Evolutionary conservation across 768 basidiomycete genomes (phyloP), one percentile per base, ranked within the genome.

Genomic region (Favolaschia claudopus): DNA sequence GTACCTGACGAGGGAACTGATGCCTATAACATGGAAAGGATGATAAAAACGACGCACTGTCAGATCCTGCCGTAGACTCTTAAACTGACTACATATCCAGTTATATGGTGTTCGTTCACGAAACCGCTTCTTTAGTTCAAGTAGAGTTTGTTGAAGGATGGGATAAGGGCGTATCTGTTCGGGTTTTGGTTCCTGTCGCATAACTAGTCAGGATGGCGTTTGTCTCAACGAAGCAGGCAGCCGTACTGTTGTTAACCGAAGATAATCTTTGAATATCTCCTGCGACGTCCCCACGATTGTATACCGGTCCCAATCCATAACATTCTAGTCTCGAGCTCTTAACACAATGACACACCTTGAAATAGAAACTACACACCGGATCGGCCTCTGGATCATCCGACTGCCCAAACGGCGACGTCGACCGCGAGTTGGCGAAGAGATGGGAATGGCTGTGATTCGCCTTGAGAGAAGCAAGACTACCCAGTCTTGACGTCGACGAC

Each of bases 81-180:
- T 99, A 79, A 99, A 94, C 74, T 99, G 97, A 69, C 92, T 97
- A 72, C 96, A 95, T 70, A 98, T 93, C 89, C 94, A 99, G 55
- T 84, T 76, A 69, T 98, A 97, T 0, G 80, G 74, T 15, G 73
- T 72, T 70, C 91, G 92, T 64, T 90, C 83, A 67, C 87, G 83
- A 95, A 96, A 99, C 57, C 89, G 89, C 51, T 81, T 82, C 76
- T 97, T 99, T 46, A 99, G 83, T 67, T 95, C 89, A 40, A 83
- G 74, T 42, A 99, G 83, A 8, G 97, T 97, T 74, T 89, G 85
- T 73, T 91, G 86, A 29, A 99, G 83, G 32, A 99, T 79, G 51
- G 82, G 72, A 64, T 93, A 89, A 25, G 97, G 97, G 39, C 97
- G 89, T 67, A 99, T 96, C 69, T 91, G 89, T 68, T 95, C 91